Evolutionary conservation across 306 rosid genomes (phyloP).

Genomic region (Argentina anserina): DNA sequence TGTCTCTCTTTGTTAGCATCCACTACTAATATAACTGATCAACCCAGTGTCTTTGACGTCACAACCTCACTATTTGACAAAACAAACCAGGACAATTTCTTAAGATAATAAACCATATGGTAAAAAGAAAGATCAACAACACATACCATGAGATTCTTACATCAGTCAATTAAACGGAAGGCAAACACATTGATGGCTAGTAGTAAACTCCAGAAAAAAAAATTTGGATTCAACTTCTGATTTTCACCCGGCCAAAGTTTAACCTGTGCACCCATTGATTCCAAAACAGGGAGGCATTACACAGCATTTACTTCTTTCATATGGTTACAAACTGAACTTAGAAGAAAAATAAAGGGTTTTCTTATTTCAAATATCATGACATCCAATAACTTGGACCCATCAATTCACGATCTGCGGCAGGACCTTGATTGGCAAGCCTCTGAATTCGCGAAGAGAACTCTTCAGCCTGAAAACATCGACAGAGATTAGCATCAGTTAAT

Average conservation of each 20-base stretch:
- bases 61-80: too few species aligned
- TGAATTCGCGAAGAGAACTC: slow-evolving; percentile 90
- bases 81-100: too few species aligned
- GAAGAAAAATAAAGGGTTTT: background rate
- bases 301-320: slow-evolving; percentile 1
- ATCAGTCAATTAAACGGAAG: background rate
- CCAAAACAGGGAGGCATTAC: too few species aligned
- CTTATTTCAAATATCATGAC: too few species aligned
- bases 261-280: background rate
- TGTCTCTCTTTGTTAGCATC: too few species aligned
- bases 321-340: background rate
- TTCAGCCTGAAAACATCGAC: slow-evolving; percentile 60
- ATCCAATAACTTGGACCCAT: slow-evolving; percentile 41
- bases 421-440: slow-evolving; percentile 70
- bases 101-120: background rate
- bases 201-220: background rate
- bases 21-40: too few species aligned
- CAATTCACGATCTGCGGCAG: slow-evolving; percentile 61
- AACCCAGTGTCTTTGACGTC: too few species aligned
- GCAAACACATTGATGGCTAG: too few species aligned
- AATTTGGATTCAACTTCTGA: too few species aligned
- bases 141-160: slow-evolving; percentile 4
- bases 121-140: background rate
- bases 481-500: slow-evolving; percentile 24
- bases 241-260: background rate